phyloP scores from a whole-genome alignment of 75 land plant species.

The Sequoiadendron giganteum region DNA sequence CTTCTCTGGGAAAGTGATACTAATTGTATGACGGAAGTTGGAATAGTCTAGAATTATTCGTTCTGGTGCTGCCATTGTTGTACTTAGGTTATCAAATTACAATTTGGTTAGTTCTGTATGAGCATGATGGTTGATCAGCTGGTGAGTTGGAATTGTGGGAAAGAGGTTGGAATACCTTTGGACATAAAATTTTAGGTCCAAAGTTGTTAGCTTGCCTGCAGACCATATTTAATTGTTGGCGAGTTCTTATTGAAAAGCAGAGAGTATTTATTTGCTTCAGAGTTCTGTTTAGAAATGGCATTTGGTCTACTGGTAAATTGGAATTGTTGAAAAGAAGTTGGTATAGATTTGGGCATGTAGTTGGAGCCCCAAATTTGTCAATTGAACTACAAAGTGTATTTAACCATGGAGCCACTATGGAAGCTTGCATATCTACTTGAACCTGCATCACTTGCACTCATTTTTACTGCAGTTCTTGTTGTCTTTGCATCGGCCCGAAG shows the following conservation, averaged over 20 bases:
- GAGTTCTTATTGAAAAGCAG: not conserved
- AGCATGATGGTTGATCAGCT: not conserved
- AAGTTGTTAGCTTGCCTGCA: not conserved
- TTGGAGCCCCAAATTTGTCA: not conserved
- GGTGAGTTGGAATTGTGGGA: not conserved
- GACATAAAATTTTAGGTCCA: not conserved
- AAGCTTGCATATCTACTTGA: slow-evolving; percentile 71
- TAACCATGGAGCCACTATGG: slow-evolving; percentile 71
- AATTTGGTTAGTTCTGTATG: not conserved
- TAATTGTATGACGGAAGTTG: not conserved
- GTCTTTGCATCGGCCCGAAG: slow-evolving; percentile 77
- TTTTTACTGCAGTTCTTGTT: slow-evolving; percentile 68
- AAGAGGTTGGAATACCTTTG: not conserved
- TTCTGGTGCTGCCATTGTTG: not conserved
- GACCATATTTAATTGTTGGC: not conserved
- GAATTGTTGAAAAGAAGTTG: not conserved
- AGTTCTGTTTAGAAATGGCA: not conserved
- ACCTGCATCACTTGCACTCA: slow-evolving; percentile 69
- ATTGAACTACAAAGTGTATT: not conserved
- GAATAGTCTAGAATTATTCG: not conserved
- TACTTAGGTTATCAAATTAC: not conserved
- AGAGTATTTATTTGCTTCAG: not conserved
- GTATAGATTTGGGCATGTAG: not conserved
- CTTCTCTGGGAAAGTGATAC: not conserved
- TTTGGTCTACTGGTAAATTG: not conserved